These are phyloP conservation scores for Thraustotheca clavata DNA, from an alignment of 352 stramenopile species.

Conservation along the genomic window DNA sequence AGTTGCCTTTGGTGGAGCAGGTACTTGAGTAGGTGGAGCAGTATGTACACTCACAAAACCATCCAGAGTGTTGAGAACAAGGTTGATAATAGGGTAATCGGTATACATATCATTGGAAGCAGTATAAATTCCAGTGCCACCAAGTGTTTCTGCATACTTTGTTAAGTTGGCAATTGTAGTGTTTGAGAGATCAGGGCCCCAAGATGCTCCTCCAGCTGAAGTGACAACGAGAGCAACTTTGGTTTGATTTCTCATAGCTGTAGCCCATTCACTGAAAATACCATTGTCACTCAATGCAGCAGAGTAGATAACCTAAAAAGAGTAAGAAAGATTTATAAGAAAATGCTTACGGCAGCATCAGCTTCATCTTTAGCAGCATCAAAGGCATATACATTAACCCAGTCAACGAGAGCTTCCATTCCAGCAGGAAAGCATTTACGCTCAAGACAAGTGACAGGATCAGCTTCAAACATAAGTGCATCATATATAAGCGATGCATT, in stretches of 20 bases:
- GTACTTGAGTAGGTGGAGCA: neutral
- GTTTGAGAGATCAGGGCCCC: neutral
- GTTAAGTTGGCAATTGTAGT: neutral
- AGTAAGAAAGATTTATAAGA: too few relatives aligned
- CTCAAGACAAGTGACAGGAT: neutral
- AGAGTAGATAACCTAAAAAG: neutral
- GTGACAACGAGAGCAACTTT: neutral
- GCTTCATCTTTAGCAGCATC: neutral
- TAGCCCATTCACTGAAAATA: neutral
- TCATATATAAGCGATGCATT: constrained; percentile 7
- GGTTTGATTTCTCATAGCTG: neutral
- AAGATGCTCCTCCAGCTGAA: neutral
- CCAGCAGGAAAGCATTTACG: constrained; percentile 11
- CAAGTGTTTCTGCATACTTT: neutral
- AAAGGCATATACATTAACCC: constrained; percentile 7
- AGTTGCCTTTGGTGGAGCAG: neutral
- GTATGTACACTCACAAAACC: neutral
- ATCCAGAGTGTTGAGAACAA: neutral
- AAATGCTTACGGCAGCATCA: neutral
- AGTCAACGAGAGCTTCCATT: constrained; percentile 13
- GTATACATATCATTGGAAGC: constrained; percentile 1
- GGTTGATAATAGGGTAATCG: neutral
- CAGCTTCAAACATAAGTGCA: neutral
- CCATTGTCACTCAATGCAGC: neutral
- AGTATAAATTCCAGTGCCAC: neutral